phyloP scores from a whole-genome alignment of 2,329 filamentous ascomycete species.

The Hortaea sp. region DNA sequence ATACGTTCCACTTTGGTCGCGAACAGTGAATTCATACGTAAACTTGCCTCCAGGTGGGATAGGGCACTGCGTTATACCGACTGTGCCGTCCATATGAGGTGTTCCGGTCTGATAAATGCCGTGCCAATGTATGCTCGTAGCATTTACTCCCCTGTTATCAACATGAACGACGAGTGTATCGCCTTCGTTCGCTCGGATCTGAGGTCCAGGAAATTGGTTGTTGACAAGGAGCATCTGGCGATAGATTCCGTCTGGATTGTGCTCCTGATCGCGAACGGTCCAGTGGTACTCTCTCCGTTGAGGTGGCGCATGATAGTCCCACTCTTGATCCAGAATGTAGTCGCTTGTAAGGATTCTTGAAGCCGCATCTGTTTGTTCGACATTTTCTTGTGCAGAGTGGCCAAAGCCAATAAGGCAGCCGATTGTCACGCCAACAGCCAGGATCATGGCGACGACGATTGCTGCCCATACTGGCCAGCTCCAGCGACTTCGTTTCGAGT shows the following conservation, averaged over 20 bases:
- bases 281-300: slow-evolving; percentile 50
- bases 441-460: neutral
- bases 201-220: slow-evolving; percentile 61
- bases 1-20: slow-evolving; percentile 34
- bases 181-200: slow-evolving; percentile 63
- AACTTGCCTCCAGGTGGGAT: slow-evolving; percentile 54
- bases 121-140: slow-evolving; percentile 63
- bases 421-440: slow-evolving; percentile 1
- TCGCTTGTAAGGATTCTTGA: slow-evolving; percentile 29
- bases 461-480: slow-evolving; percentile 2
- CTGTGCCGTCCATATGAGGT: slow-evolving; percentile 63
- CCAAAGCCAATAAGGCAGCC: too few species aligned
- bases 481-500: neutral
- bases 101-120: slow-evolving; percentile 69
- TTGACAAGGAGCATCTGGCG: slow-evolving; percentile 59
- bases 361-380: neutral
- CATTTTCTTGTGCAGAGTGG: neutral
- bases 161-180: slow-evolving; percentile 62
- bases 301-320: slow-evolving; percentile 44
- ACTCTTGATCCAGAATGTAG: slow-evolving; percentile 48
- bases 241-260: slow-evolving; percentile 45
- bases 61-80: slow-evolving; percentile 56
- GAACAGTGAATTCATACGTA: slow-evolving; percentile 56
- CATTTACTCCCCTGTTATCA: slow-evolving; percentile 54
- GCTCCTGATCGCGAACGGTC: slow-evolving; percentile 47